phyloP scores from a whole-genome alignment of 257 asterid species.

The Penstemon eatonii region DNA sequence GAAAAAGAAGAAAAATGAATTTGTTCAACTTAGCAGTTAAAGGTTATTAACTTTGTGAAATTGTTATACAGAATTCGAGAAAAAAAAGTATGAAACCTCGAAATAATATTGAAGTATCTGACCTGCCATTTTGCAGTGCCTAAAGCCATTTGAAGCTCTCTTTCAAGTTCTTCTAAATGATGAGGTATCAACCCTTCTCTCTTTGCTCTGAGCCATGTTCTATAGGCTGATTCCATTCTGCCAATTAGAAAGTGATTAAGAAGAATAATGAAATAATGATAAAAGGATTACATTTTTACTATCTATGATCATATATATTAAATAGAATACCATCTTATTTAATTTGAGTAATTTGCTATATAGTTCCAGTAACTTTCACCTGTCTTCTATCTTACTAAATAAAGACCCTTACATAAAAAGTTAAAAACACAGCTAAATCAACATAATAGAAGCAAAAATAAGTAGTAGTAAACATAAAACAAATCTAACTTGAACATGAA shows the following conservation, averaged over 20 bases:
- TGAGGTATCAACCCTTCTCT: slow-evolving; percentile 54
- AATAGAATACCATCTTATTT: background rate
- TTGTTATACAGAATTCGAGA: background rate
- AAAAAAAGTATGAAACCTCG: background rate
- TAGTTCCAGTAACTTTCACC: background rate
- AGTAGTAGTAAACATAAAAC: background rate
- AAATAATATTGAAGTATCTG: slow-evolving; percentile 13
- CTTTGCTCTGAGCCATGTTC: slow-evolving; percentile 72
- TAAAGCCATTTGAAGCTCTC: slow-evolving; percentile 87
- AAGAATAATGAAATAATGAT: background rate
- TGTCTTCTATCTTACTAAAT: slow-evolving; percentile 3
- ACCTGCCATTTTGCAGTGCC: slow-evolving; percentile 99
- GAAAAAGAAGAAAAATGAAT: background rate
- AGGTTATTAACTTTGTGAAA: background rate
- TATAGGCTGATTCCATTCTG: slow-evolving; percentile 91
- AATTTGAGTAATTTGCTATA: background rate
- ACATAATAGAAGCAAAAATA: background rate
- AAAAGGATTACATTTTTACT: background rate
- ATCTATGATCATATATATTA: background rate
- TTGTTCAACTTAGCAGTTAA: background rate
- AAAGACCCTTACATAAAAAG: slow-evolving; percentile 15
- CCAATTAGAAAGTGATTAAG: slow-evolving; percentile 21
- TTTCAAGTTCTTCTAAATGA: slow-evolving; percentile 53
- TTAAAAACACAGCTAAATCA: slow-evolving; percentile 28
- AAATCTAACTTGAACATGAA: background rate